Base-by-base conservation (phyloP, 73 alveolate genomes). In the Paramecium caudatum region DNA sequence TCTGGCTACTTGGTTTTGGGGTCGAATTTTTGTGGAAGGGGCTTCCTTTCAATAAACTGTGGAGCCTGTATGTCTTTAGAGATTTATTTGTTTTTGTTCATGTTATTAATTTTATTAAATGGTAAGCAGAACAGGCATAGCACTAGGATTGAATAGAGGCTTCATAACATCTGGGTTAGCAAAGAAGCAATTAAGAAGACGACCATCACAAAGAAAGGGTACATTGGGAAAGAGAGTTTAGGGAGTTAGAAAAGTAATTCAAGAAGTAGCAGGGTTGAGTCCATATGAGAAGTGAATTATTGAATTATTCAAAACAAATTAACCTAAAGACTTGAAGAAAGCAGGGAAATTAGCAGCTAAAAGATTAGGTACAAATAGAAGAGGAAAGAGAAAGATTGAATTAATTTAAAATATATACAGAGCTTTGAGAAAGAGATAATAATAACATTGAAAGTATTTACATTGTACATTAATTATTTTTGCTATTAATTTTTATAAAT, bases 281-380 rank as follows among this genome's bases (percentile, higher is more conserved):
- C 98, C 99, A 39, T 96, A 95, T 92, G 99, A 97, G 91, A 95
- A 96, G 90, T 95, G 97, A 94, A 94, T 92, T 94, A 93, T 97
- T 90, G 99, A 97, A 92, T 85, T 96, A 80, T 86, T 97, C 84
- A 93, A 96, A 70, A 94, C 98, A 86, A 96, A 97, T 46, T 92
- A 95, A 90, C 90, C 97, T 7, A 84, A 94, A 36, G 96, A 96
- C 82, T 94, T 93, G 82, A 97, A 97, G 97, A 95, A 96, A 94
- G 99, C 99, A 36, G 93, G 93, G 45, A 96, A 96, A 94, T 81
- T 97, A 50, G 98, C 98, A 91, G 94, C 96, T 91, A 90, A 90
- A 78, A 91, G 98, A 90, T 95, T 97, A 90, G 99, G 99, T 34
- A 97, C 99, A 90, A 98, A 97, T 88, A 92, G 95, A 91, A 94